Evolutionary conservation across 805 yeast species (phyloP).

Genomic region (Candida ulmi): DNA sequence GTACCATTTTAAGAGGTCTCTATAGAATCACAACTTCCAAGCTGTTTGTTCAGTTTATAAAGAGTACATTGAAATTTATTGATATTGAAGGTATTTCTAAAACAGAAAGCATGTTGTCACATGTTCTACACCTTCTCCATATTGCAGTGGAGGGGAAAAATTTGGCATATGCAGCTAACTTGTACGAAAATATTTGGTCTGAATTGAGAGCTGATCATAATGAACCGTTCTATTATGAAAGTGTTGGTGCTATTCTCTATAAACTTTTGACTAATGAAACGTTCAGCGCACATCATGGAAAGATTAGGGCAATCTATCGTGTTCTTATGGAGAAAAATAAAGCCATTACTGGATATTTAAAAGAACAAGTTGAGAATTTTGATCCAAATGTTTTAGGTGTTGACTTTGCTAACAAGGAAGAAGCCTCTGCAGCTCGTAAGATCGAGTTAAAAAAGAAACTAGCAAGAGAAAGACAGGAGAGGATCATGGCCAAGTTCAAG

Average conservation of each 20-base stretch:
- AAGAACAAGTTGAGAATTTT: constrained; percentile 32
- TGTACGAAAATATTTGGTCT: constrained; percentile 31
- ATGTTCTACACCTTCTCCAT: constrained; percentile 64
- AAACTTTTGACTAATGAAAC: constrained; percentile 34
- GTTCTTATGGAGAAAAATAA: constrained; percentile 25
- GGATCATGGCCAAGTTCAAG: constrained; percentile 71
- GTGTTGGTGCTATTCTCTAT: constrained; percentile 35
- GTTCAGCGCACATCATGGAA: constrained; percentile 42
- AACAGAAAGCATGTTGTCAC: constrained; percentile 54
- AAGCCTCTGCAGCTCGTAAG: constrained; percentile 4
- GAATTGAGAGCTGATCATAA: constrained; percentile 29
- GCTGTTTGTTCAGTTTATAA: constrained; percentile 49
- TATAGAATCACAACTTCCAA: constrained; percentile 48
- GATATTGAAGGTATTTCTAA: constrained; percentile 29
- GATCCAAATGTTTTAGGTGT: constrained; percentile 14
- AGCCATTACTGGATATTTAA: constrained; percentile 24
- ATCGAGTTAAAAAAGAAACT: constrained; percentile 53
- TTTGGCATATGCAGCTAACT: constrained; percentile 21
- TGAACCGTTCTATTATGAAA: constrained; percentile 32
- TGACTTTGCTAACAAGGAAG: not conserved
- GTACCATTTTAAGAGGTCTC: constrained; percentile 36
- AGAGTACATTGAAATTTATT: constrained; percentile 38
- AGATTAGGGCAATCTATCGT: constrained; percentile 50
- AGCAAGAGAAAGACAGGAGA: constrained; percentile 66
- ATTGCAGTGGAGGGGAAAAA: constrained; percentile 38